phyloP scores from a whole-genome alignment of 192 early-diverging fungal genomes.

The Spinellus fusiger region DNA sequence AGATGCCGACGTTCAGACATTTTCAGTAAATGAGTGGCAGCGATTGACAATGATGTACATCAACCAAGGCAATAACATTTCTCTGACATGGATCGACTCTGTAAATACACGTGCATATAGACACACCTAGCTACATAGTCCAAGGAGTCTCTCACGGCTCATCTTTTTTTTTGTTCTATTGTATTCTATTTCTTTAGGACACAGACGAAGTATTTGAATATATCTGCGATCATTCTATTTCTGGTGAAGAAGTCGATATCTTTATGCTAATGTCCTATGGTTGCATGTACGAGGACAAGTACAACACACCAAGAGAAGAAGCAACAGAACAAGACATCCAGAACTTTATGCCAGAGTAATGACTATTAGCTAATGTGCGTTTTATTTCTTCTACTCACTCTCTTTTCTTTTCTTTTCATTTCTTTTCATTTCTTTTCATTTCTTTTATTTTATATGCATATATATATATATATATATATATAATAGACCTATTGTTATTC shows the following conservation, averaged over 20 bases:
- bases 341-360: conserved; percentile 40
- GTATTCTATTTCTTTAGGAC: conserved; percentile 35
- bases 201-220: conserved; percentile 38
- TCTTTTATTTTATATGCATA: not conserved
- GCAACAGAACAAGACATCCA: conserved; percentile 48
- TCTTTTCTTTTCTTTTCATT: too few species aligned
- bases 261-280: conserved; percentile 60
- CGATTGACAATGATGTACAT: conserved; percentile 35
- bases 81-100: conserved; percentile 54
- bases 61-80: conserved; percentile 19
- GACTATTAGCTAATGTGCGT: not conserved
- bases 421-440: too few species aligned
- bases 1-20: conserved; percentile 63
- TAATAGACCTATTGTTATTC: not conserved
- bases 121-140: too few species aligned
- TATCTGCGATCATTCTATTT: conserved; percentile 38
- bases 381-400: too few species aligned
- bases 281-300: conserved; percentile 59
- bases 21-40: conserved; percentile 58
- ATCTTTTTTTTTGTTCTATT: too few species aligned
- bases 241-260: conserved; percentile 27
- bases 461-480: not conserved
- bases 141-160: too few species aligned
- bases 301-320: conserved; percentile 37
- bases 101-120: conserved; percentile 23